Evolutionary conservation across 2,329 filamentous ascomycete species (phyloP).

Genomic region (Colletotrichum musicola): DNA sequence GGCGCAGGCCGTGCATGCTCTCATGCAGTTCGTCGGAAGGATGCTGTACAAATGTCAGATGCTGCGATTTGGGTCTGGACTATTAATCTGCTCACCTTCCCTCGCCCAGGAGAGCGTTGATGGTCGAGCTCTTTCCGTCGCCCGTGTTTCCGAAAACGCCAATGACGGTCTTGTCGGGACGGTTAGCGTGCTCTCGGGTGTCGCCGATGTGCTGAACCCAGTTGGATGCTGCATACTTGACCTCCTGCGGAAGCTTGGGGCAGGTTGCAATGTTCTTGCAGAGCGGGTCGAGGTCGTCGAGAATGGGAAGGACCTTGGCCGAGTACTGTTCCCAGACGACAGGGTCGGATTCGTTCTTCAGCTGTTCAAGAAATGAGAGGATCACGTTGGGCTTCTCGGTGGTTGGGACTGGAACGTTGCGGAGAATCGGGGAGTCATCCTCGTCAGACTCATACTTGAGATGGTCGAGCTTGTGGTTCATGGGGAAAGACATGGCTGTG

Average conservation of each 20-base stretch:
- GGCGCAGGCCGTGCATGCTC: constrained; percentile 71
- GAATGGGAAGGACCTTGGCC: not conserved
- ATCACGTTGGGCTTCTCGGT: not conserved
- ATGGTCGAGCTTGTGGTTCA: too few species aligned
- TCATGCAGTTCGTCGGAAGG: constrained; percentile 62
- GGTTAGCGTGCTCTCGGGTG: not conserved
- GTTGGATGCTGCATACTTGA: not conserved
- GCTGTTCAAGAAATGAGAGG: constrained; percentile 2
- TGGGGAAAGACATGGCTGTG: too few species aligned
- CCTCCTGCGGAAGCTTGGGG: not conserved
- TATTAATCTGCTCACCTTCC: not conserved
- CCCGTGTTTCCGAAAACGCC: constrained; percentile 26
- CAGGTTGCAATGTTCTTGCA: too few species aligned
- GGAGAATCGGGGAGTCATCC: too few species aligned
- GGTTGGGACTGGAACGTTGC: too few species aligned
- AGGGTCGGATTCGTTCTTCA: not conserved
- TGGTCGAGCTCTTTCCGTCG: constrained; percentile 15
- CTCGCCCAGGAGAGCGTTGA: constrained; percentile 18
- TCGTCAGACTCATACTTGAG: not conserved
- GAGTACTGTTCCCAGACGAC: constrained; percentile 11
- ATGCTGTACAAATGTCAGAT: constrained; percentile 46
- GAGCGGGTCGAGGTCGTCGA: constrained; percentile 5
- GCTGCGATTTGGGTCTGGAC: too few species aligned
- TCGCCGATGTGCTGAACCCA: not conserved
- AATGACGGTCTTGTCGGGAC: not conserved